A percentile compares a stretch with the other conserved stretches of the same genome.
Evolutionary conservation across 352 stramenopile species (phyloP).

Genomic region (Globisporangium nagaii): DNA sequence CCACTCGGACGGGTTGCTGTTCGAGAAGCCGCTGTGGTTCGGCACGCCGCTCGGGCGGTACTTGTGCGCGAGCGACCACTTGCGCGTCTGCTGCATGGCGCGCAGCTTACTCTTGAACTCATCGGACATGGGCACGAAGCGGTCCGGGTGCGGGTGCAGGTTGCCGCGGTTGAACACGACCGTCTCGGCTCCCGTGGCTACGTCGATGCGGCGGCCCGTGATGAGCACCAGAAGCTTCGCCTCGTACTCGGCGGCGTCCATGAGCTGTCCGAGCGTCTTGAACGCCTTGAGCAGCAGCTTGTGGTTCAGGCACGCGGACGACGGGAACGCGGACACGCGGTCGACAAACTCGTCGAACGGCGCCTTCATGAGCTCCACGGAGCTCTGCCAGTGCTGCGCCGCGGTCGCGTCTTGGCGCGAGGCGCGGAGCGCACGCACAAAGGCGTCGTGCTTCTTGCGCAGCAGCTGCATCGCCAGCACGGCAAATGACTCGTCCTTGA

Average conservation of each 20-base stretch:
- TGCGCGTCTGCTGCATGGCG: slow-evolving; percentile 15
- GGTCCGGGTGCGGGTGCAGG: slow-evolving; percentile 39
- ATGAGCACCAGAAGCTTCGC: slow-evolving; percentile 42
- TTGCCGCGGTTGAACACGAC: slow-evolving; percentile 64
- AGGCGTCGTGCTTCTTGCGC: slow-evolving; percentile 46
- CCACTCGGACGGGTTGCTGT: slow-evolving; percentile 32
- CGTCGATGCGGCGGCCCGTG: slow-evolving; percentile 25
- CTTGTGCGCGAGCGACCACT: slow-evolving; percentile 37
- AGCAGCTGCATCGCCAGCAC: slow-evolving; percentile 35
- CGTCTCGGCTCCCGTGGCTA: not conserved
- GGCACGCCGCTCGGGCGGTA: slow-evolving; percentile 30
- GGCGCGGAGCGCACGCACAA: slow-evolving; percentile 34
- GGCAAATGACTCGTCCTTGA: slow-evolving; percentile 21
- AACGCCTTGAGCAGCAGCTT: slow-evolving; percentile 48
- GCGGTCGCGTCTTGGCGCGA: slow-evolving; percentile 27
- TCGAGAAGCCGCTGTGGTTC: slow-evolving; percentile 36
- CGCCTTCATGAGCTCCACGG: slow-evolving; percentile 22
- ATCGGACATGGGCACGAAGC: slow-evolving; percentile 28
- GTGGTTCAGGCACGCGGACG: slow-evolving; percentile 27
- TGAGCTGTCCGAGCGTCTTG: slow-evolving; percentile 20
- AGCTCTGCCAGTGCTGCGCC: slow-evolving; percentile 33
- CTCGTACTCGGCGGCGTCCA: slow-evolving; percentile 29
- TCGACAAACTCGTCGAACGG: slow-evolving; percentile 25
- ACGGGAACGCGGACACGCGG: slow-evolving; percentile 12
- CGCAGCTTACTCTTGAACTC: slow-evolving; percentile 29